Percentiles rank a stretch among this genome's conserved stretches.
Evolutionary conservation across 2,329 filamentous ascomycete genomes (phyloP).

Genomic region (Hyphodiscus sp.): DNA sequence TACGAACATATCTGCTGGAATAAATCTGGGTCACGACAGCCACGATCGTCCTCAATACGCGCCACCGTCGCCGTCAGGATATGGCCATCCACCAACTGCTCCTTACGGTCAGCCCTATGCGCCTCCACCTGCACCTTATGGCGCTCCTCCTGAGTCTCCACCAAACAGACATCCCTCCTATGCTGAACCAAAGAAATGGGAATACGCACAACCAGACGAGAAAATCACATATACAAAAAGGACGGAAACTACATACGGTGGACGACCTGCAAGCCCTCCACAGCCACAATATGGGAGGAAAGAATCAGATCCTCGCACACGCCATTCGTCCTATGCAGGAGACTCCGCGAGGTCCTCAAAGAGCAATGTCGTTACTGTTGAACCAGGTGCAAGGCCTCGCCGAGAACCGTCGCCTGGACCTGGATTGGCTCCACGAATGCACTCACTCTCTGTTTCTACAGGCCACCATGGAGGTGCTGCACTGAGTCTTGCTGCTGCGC

Average conservation of each 20-base stretch:
- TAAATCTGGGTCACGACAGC: constrained; percentile 20
- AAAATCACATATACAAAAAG: constrained; percentile 30
- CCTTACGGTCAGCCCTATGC: constrained; percentile 1
- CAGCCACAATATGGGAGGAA: constrained; percentile 2
- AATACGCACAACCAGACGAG: constrained; percentile 34
- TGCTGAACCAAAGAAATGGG: constrained; percentile 29
- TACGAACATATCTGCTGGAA: constrained; percentile 18
- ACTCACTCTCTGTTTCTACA: constrained; percentile 26
- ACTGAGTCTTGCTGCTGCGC: constrained; percentile 49
- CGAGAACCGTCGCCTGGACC: constrained; percentile 16
- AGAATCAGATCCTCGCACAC: constrained; percentile 6
- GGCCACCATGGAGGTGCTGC: constrained; percentile 22
- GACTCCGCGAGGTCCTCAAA: constrained; percentile 14
- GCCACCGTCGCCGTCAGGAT: constrained; percentile 8
- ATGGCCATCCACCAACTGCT: background rate
- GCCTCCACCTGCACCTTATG: constrained; percentile 5
- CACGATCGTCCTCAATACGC: background rate
- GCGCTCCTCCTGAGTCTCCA: constrained; percentile 3
- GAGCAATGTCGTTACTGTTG: constrained; percentile 26
- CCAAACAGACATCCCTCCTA: constrained; percentile 16
- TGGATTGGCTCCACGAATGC: constrained; percentile 24
- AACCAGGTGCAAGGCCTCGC: constrained; percentile 22
- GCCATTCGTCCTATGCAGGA: constrained; percentile 7
- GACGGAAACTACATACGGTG: constrained; percentile 15
- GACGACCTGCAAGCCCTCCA: constrained; percentile 13